Evolutionary conservation across 768 basidiomycete species (phyloP).

Genomic region (Panaeolus cyanescens): DNA sequence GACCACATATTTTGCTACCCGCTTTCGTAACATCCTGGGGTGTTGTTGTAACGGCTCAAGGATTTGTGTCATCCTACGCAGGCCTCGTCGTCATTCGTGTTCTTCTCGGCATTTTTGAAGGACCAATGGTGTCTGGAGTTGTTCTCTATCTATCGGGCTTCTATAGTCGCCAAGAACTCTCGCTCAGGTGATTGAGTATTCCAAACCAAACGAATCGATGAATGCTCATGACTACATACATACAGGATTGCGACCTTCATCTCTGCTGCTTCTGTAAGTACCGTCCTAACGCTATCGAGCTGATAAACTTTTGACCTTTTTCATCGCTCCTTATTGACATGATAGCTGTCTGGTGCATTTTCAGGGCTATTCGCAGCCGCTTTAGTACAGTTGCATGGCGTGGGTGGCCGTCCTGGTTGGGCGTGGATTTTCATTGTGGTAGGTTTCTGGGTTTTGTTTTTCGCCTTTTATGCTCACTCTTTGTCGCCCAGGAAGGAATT

Average conservation of each 20-base stretch:
- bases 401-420: slow-evolving; percentile 51
- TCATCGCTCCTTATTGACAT: not conserved
- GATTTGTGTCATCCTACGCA: slow-evolving; percentile 44
- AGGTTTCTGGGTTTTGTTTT: slow-evolving; percentile 48
- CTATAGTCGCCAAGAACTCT: slow-evolving; percentile 35
- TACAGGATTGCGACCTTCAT: slow-evolving; percentile 35
- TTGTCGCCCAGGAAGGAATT: slow-evolving; percentile 32
- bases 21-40: slow-evolving; percentile 53
- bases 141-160: slow-evolving; percentile 42
- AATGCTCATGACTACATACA: not conserved
- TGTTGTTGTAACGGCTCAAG: slow-evolving; percentile 48
- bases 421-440: slow-evolving; percentile 59
- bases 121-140: slow-evolving; percentile 41
- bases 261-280: slow-evolving; percentile 26
- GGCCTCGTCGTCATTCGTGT: slow-evolving; percentile 53
- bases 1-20: slow-evolving; percentile 47
- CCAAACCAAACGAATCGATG: too few relatives aligned
- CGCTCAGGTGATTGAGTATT: too few relatives aligned
- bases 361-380: slow-evolving; percentile 60
- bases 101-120: slow-evolving; percentile 55
- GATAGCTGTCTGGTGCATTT: slow-evolving; percentile 44
- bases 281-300: not conserved
- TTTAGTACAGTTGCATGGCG: slow-evolving; percentile 51
- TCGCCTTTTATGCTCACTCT: slow-evolving; percentile 38
- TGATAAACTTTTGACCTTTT: not conserved